phyloP scores from a whole-genome alignment of 2,329 filamentous ascomycete genomes.

The Chaetomiaceae sp. region DNA sequence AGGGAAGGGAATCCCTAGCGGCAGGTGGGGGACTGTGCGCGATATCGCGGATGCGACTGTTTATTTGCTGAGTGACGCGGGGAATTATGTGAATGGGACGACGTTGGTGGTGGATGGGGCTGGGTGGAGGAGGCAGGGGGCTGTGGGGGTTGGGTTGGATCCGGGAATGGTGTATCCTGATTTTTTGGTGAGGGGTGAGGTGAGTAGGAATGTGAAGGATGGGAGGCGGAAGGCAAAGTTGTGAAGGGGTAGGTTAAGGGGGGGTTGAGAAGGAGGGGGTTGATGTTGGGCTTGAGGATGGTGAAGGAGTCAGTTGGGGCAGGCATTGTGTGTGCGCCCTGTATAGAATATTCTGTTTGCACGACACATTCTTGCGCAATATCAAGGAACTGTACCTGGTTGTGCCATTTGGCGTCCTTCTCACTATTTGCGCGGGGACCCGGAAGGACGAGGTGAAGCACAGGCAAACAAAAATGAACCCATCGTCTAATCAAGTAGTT shows the following conservation, averaged over 20 bases:
- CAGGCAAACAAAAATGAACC: background rate
- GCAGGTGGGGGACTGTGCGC: constrained; percentile 71
- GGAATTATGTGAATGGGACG: constrained; percentile 81
- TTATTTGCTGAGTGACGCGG: constrained; percentile 80
- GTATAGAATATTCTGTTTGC: too few species aligned
- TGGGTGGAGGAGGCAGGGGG: constrained; percentile 51
- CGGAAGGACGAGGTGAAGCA: background rate
- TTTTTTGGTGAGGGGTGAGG: constrained; percentile 40
- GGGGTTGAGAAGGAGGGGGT: background rate
- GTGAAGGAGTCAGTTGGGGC: background rate
- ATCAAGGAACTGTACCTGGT: too few species aligned
- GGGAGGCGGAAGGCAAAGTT: constrained; percentile 31
- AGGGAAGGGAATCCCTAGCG: constrained; percentile 58
- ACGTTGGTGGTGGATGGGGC: constrained; percentile 69
- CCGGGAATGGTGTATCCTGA: constrained; percentile 49
- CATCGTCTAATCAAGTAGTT: background rate
- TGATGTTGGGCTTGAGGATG: background rate
- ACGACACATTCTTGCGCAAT: too few species aligned
- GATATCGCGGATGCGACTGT: constrained; percentile 93
- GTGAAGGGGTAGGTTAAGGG: background rate
- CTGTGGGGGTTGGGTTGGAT: constrained; percentile 44
- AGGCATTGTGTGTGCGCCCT: background rate
- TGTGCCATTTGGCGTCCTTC: too few species aligned
- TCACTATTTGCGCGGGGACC: too few species aligned
- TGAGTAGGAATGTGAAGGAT: constrained; percentile 38